Percentiles rank a stretch among this genome's conserved stretches.
Conservation (phyloP, 2,329 filamentous ascomycete genomes). For the Diaporthe longicolla region DNA sequence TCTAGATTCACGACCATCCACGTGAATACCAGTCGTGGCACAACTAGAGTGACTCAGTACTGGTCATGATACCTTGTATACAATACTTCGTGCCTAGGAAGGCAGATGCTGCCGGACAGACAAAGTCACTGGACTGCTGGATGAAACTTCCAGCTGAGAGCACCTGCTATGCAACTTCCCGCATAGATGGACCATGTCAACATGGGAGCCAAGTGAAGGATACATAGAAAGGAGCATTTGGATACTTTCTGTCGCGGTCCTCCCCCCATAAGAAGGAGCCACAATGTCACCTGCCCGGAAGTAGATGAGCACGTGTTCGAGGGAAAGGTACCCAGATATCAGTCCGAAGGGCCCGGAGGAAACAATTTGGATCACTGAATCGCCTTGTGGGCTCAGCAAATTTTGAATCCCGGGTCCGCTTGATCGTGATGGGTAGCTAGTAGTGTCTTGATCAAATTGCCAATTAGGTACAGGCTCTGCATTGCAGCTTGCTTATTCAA, state of each 20-base stretch:
- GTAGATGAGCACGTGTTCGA: constrained; percentile 1
- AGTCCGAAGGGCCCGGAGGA: constrained; percentile 3
- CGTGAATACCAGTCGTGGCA: not conserved
- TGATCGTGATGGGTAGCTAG: constrained; percentile 1
- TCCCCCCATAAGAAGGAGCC: constrained; percentile 13
- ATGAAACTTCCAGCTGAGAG: constrained; percentile 7
- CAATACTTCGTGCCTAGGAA: constrained; percentile 11
- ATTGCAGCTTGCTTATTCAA: constrained; percentile 16
- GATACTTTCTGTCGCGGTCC: not conserved
- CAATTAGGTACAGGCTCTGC: constrained; percentile 10
- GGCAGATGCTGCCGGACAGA: constrained; percentile 3
- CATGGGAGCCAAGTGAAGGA: constrained; percentile 1
- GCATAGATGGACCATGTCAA: constrained; percentile 1
- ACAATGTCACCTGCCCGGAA: constrained; percentile 10
- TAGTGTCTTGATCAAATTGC: constrained; percentile 12
- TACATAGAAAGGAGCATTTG: not conserved
- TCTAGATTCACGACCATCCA: constrained; percentile 8
- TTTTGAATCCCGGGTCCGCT: not conserved
- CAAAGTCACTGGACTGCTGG: not conserved
- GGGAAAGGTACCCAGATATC: not conserved
- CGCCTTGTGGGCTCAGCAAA: constrained; percentile 11
- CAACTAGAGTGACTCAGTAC: constrained; percentile 3
- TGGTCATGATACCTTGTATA: constrained; percentile 12
- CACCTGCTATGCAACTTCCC: constrained; percentile 21
- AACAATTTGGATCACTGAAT: constrained; percentile 10